Evolutionary conservation across 2,329 filamentous ascomycete species (phyloP).

Genomic region (Trichoderma semiorbis): DNA sequence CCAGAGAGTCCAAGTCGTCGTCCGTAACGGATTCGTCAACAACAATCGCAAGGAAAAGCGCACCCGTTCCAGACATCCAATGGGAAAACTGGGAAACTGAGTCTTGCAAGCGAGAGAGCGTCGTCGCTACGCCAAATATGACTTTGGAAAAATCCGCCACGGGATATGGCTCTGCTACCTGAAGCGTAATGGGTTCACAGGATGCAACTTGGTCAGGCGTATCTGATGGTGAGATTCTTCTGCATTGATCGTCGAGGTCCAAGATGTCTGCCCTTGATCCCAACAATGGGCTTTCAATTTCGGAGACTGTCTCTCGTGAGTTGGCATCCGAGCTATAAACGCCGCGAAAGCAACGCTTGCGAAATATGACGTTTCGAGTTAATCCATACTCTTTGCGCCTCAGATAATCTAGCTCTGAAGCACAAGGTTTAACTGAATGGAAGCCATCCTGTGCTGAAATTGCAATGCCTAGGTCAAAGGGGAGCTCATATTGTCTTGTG

Average conservation of each 20-base stretch:
- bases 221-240: constrained; percentile 12
- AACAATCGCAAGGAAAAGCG: constrained; percentile 50
- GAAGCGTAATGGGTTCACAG: constrained; percentile 44
- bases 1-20: constrained; percentile 28
- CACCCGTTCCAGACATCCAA: constrained; percentile 52
- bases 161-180: constrained; percentile 45
- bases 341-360: constrained; percentile 43
- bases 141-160: constrained; percentile 46
- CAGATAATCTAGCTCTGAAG: constrained; percentile 30
- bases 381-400: constrained; percentile 32
- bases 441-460: constrained; percentile 7
- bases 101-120: constrained; percentile 45
- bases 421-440: constrained; percentile 20
- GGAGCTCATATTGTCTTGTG: constrained; percentile 10
- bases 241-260: constrained; percentile 28
- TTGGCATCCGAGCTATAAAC: constrained; percentile 32
- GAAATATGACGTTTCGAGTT: constrained; percentile 42
- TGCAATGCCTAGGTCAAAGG: constrained; percentile 4
- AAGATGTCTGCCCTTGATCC: constrained; percentile 30
- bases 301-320: constrained; percentile 34
- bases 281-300: constrained; percentile 38
- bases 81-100: constrained; percentile 52
- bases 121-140: constrained; percentile 57
- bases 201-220: not conserved
- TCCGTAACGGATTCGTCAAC: constrained; percentile 35